phyloP scores from a whole-genome alignment of 345 rosid genomes.

The Rhizophora apiculata region DNA sequence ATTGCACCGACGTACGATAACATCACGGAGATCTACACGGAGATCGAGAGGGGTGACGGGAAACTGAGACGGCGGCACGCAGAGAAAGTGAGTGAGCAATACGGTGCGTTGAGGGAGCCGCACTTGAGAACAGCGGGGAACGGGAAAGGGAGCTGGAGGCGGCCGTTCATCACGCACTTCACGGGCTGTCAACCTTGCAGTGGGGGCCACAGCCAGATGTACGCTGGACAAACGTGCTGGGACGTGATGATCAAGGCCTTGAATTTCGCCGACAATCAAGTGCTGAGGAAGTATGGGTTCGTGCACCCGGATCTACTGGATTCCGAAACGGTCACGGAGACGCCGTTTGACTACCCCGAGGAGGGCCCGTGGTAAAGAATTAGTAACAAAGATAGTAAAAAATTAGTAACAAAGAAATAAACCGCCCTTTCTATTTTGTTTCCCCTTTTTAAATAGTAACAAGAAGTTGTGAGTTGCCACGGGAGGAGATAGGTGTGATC shows the following conservation, averaged over 20 bases:
- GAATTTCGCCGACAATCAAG: slow-evolving; percentile 96
- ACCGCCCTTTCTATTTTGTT: no score
- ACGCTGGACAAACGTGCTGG: slow-evolving; percentile 75
- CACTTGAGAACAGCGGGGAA: slow-evolving; percentile 43
- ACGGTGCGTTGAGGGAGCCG: slow-evolving; percentile 59
- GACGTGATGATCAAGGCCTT: slow-evolving; percentile 74
- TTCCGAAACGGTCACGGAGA: slow-evolving; percentile 46
- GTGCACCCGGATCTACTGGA: slow-evolving; percentile 61
- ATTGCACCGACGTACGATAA: slow-evolving; percentile 47
- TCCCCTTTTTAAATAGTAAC: no score
- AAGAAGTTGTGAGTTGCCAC: no score
- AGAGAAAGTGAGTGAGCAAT: slow-evolving; percentile 75
- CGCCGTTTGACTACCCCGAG: slow-evolving; percentile 79
- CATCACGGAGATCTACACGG: slow-evolving; percentile 51
- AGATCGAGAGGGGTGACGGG: slow-evolving; percentile 42
- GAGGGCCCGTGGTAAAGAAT: slow-evolving; percentile 63
- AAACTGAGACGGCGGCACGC: slow-evolving; percentile 72
- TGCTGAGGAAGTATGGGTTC: slow-evolving; percentile 74
- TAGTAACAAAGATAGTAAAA: no score
- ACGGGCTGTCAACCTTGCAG: slow-evolving; percentile 96
- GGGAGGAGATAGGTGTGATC: no score
- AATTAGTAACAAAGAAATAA: not conserved
- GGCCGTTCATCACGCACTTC: slow-evolving; percentile 87
- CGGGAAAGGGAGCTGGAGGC: slow-evolving; percentile 57
- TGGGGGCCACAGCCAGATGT: slow-evolving; percentile 76